Percentiles rank a stretch among this genome's conserved stretches.
phyloP scores from a whole-genome alignment of 1,139 yeast genomes.

The Hansenula anomala region DNA sequence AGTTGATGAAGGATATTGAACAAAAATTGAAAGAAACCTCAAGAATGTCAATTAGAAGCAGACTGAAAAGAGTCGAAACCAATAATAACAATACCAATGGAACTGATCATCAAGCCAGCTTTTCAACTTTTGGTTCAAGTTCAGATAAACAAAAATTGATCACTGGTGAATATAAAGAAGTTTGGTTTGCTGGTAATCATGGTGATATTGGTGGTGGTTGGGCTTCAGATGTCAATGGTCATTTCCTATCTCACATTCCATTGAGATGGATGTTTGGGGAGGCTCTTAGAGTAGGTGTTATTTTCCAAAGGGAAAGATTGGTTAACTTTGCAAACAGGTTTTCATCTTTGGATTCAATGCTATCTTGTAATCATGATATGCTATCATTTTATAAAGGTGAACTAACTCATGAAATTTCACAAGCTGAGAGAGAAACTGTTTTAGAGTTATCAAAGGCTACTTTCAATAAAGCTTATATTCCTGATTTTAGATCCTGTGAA shows the following conservation, averaged over 20 bases:
- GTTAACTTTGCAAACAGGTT: slow-evolving; percentile 34
- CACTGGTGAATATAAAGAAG: slow-evolving; percentile 20
- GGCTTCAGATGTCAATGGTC: slow-evolving; percentile 37
- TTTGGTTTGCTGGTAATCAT: slow-evolving; percentile 65
- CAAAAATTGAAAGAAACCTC: slow-evolving; percentile 1
- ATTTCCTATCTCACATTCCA: slow-evolving; percentile 39
- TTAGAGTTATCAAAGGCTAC: slow-evolving; percentile 12
- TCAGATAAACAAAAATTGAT: slow-evolving; percentile 16
- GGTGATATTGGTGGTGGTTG: slow-evolving; percentile 67
- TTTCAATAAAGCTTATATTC: slow-evolving; percentile 5
- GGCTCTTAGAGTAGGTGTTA: slow-evolving; percentile 44
- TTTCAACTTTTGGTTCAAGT: too few species aligned
- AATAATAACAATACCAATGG: too few species aligned
- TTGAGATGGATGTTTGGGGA: slow-evolving; percentile 56
- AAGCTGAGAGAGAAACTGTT: slow-evolving; percentile 9
- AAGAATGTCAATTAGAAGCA: background rate
- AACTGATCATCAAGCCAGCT: too few species aligned
- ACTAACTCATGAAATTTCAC: slow-evolving; percentile 13
- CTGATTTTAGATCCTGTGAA: slow-evolving; percentile 18
- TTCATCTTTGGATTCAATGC: slow-evolving; percentile 34
- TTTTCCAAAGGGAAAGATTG: slow-evolving; percentile 36
- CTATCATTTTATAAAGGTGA: slow-evolving; percentile 23
- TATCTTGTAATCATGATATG: slow-evolving; percentile 45
- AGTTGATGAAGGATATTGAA: slow-evolving; percentile 8
- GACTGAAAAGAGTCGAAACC: background rate